A percentile compares a stretch with the other conserved stretches of the same genome.
phyloP scores from a whole-genome alignment of 805 yeast genomes.

The Saccharomycopsis sp. region DNA sequence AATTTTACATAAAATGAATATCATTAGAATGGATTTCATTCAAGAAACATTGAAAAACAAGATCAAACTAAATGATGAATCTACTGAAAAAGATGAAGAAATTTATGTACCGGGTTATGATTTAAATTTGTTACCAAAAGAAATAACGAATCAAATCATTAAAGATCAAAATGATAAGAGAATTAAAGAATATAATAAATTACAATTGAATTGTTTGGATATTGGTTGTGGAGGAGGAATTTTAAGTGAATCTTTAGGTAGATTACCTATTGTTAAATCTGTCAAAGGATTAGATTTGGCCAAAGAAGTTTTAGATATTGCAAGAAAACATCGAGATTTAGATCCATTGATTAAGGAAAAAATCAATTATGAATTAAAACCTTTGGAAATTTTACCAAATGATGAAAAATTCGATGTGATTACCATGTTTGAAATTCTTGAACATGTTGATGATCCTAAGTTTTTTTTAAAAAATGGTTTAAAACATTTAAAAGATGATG shows the following conservation, averaged over 20 bases:
- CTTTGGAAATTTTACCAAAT: conserved; percentile 49
- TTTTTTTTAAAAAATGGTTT: conserved; percentile 62
- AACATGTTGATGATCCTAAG: conserved; percentile 84
- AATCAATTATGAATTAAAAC: conserved; percentile 46
- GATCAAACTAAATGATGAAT: conserved; percentile 32
- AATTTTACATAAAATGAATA: conserved; percentile 89
- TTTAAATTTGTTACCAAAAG: conserved; percentile 51
- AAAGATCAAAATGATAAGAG: conserved; percentile 40
- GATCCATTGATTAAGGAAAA: conserved; percentile 57
- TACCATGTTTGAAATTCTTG: conserved; percentile 89
- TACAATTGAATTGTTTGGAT: conserved; percentile 52
- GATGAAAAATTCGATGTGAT: conserved; percentile 55
- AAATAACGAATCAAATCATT: conserved; percentile 36
- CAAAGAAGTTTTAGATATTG: conserved; percentile 71
- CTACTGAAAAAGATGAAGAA: conserved; percentile 30
- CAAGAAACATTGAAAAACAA: conserved; percentile 43
- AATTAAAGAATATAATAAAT: conserved; percentile 25
- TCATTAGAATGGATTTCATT: conserved; percentile 80
- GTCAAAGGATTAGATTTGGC: conserved; percentile 86
- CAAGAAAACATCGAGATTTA: conserved; percentile 48
- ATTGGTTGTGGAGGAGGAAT: conserved; percentile 99
- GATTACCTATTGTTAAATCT: conserved; percentile 48
- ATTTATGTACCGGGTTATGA: conserved; percentile 74
- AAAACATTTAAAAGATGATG: conserved; percentile 56
- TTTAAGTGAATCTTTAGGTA: conserved; percentile 74